Conservation (phyloP, 495 filamentous ascomycete genomes). For the Talaromyces thailandensis region DNA sequence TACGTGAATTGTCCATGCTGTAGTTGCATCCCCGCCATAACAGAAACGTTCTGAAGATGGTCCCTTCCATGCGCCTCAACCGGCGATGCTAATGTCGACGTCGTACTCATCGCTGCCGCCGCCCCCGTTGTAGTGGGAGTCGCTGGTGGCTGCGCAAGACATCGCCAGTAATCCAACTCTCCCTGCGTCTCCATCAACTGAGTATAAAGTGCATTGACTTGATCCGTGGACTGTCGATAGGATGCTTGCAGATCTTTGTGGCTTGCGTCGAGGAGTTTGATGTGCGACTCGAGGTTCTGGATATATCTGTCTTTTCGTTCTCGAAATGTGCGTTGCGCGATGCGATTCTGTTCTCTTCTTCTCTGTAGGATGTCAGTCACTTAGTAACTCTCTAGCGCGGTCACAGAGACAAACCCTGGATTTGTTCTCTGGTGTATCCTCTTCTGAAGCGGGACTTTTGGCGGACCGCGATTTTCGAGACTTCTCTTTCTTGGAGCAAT, state of each 20-base stretch:
- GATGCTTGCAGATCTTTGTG: constrained; percentile 2
- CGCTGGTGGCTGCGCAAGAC: background rate
- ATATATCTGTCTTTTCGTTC: constrained; percentile 41
- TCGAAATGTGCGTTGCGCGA: constrained; percentile 43
- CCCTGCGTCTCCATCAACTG: background rate
- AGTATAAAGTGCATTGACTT: constrained; percentile 4
- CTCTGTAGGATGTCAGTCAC: constrained; percentile 22
- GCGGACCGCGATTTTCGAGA: background rate
- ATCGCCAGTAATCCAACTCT: constrained; percentile 6
- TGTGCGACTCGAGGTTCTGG: constrained; percentile 26
- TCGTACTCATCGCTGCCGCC: background rate
- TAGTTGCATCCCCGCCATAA: background rate
- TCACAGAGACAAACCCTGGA: background rate
- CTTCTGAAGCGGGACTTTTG: background rate
- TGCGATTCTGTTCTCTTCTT: constrained; percentile 48
- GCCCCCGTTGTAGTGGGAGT: background rate
- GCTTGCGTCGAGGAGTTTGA: constrained; percentile 5
- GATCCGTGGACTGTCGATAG: constrained; percentile 6
- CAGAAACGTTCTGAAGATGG: background rate
- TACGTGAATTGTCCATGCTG: background rate
- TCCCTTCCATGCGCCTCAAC: background rate
- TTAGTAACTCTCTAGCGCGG: background rate
- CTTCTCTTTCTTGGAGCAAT: constrained; percentile 1
- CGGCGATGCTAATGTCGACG: background rate
- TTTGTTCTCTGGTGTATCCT: constrained; percentile 3